Conservation (phyloP, 495 filamentous ascomycete genomes). For the Ramalina peruviana region DNA sequence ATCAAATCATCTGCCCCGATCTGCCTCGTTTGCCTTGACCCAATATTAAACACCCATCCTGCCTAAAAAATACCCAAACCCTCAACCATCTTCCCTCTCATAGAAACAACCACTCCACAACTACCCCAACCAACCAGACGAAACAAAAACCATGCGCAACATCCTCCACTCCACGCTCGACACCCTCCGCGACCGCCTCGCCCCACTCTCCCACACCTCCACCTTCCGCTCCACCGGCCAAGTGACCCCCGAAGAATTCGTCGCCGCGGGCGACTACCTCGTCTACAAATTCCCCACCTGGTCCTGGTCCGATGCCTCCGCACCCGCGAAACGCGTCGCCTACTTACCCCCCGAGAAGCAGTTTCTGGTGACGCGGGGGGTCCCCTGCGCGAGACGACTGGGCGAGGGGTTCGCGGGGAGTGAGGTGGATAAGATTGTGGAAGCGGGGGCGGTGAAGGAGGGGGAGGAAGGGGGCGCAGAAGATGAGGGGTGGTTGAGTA, state of each 20-base stretch:
- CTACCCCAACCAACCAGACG: too few relatives aligned
- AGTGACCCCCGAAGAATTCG: conserved; percentile 95
- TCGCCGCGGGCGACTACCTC: conserved; percentile 91
- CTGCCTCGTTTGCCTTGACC: background rate
- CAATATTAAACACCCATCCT: too few relatives aligned
- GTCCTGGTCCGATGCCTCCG: conserved; percentile 88
- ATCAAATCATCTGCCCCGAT: background rate
- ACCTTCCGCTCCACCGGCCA: conserved; percentile 89
- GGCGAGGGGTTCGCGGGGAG: conserved; percentile 87
- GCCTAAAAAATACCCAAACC: background rate
- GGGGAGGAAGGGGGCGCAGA: conserved; percentile 42
- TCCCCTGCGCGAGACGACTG: conserved; percentile 80
- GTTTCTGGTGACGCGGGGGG: conserved; percentile 85
- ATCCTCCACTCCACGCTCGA: conserved; percentile 70
- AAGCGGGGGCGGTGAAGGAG: conserved; percentile 38
- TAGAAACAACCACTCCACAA: too few relatives aligned
- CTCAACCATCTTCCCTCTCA: background rate
- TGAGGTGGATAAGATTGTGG: conserved; percentile 70
- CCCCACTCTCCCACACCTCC: conserved; percentile 74
- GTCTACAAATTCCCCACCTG: conserved; percentile 99
- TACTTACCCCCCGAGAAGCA: conserved; percentile 87
- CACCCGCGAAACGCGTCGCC: conserved; percentile 55
- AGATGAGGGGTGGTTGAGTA: conserved; percentile 85
- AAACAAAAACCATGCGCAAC: conserved; percentile 31
- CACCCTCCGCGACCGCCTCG: conserved; percentile 75